A percentile compares a stretch with the other conserved stretches of the same genome.
Conservation (phyloP, 75 land plant species). For the Cryptomeria japonica region DNA sequence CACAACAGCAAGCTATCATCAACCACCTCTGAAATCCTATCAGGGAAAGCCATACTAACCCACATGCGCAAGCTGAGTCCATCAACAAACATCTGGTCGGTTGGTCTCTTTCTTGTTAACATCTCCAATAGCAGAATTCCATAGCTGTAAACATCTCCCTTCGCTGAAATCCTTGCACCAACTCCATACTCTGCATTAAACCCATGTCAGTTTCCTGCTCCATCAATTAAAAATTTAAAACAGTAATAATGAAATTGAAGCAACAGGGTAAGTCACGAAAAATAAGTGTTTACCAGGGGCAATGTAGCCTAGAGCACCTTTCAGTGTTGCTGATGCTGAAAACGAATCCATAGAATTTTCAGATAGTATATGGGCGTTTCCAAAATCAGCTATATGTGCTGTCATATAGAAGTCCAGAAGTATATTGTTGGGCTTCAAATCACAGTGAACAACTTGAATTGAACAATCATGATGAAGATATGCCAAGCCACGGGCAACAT, state of each 20-base stretch:
- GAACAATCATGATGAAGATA: constrained; percentile 17
- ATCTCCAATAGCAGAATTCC: constrained; percentile 13
- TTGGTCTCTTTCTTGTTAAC: constrained; percentile 1
- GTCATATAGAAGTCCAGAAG: constrained; percentile 21
- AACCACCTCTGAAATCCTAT: constrained; percentile 6
- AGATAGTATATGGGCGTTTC: constrained; percentile 15
- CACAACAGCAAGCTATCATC: neutral
- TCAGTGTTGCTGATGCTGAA: constrained; percentile 1
- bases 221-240: neutral
- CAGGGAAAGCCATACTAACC: constrained; percentile 8
- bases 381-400: constrained; percentile 30
- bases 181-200: constrained; percentile 12
- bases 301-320: constrained; percentile 18
- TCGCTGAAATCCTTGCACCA: neutral
- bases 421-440: constrained; percentile 34
- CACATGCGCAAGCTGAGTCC: neutral
- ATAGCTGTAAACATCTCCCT: constrained; percentile 14
- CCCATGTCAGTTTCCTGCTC: neutral
- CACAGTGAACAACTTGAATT: constrained; percentile 20
- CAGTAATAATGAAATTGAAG: neutral
- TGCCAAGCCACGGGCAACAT: constrained; percentile 18
- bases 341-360: neutral
- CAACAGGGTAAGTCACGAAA: neutral
- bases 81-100: constrained; percentile 1
- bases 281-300: constrained; percentile 15